phyloP scores from a whole-genome alignment of 805 yeast genomes.

The Saturnispora gosingensis region DNA sequence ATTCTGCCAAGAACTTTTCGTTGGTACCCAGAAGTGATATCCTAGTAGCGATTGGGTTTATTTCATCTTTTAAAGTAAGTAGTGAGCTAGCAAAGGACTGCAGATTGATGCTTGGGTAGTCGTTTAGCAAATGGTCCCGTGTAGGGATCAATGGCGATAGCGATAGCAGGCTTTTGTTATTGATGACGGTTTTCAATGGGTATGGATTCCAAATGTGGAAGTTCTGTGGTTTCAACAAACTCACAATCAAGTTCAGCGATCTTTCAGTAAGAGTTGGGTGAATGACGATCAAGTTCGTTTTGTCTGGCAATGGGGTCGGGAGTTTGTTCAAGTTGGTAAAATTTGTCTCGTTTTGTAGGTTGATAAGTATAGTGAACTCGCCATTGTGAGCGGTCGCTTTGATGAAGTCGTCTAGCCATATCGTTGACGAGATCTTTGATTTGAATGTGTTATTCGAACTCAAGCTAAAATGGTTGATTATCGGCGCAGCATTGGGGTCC shows the following conservation, averaged over 20 bases:
- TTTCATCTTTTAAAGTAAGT: background rate
- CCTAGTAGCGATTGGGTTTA: background rate
- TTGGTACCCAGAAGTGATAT: slow-evolving; percentile 36
- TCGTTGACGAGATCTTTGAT: background rate
- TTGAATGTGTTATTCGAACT: background rate
- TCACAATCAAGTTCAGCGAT: background rate
- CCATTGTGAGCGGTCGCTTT: background rate
- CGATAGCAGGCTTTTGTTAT: background rate
- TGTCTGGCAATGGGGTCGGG: background rate
- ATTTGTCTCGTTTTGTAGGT: background rate
- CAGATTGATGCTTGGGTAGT: background rate
- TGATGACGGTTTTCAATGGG: background rate
- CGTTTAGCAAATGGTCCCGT: background rate
- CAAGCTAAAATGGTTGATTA: background rate
- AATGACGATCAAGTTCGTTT: background rate
- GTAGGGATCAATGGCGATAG: background rate
- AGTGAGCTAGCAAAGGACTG: background rate
- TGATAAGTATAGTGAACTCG: background rate
- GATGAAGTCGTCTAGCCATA: background rate
- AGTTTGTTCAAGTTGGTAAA: background rate
- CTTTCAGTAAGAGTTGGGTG: background rate
- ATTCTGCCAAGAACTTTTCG: slow-evolving; percentile 29
- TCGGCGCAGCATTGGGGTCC: slow-evolving; percentile 12
- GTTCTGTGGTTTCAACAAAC: background rate
- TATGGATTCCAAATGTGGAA: slow-evolving; percentile 1